Evolutionary conservation across 2,329 filamentous ascomycete species (phyloP).

Genomic region (Colletotrichum tamarilloi): DNA sequence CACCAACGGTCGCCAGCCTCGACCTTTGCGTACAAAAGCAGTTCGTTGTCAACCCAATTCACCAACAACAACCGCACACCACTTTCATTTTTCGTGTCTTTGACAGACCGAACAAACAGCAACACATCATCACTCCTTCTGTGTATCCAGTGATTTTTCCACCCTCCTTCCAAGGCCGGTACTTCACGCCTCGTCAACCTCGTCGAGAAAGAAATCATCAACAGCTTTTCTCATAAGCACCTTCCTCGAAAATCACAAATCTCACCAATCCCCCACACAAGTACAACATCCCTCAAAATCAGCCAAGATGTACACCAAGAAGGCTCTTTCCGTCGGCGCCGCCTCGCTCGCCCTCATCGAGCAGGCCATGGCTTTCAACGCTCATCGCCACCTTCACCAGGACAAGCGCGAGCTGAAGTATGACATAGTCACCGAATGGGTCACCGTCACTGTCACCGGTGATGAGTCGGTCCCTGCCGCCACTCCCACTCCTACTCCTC

Average conservation of each 20-base stretch:
- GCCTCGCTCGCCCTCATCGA: constrained; percentile 56
- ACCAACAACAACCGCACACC: constrained; percentile 47
- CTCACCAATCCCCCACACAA: constrained; percentile 20
- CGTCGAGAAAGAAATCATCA: constrained; percentile 18
- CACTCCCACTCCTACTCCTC: constrained; percentile 17
- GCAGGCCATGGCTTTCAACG: constrained; percentile 55
- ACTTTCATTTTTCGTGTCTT: constrained; percentile 60
- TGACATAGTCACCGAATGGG: constrained; percentile 49
- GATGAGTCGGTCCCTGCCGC: constrained; percentile 38
- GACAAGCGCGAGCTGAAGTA: constrained; percentile 48
- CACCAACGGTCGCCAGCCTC: constrained; percentile 38
- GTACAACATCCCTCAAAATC: constrained; percentile 8
- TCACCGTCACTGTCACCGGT: constrained; percentile 55
- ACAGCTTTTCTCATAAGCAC: constrained; percentile 20
- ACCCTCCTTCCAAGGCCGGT: constrained; percentile 32
- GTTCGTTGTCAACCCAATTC: constrained; percentile 29
- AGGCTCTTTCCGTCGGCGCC: constrained; percentile 49
- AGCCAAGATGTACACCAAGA: constrained; percentile 56
- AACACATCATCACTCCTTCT: constrained; percentile 26
- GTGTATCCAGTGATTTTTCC: constrained; percentile 26
- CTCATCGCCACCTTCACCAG: constrained; percentile 54
- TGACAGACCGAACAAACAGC: constrained; percentile 55
- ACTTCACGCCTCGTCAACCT: constrained; percentile 10
- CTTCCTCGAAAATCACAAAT: constrained; percentile 32
- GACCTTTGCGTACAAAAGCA: constrained; percentile 25